Base-by-base conservation (phyloP, 2,329 filamentous ascomycete genomes). In the Apiospora aurea region DNA sequence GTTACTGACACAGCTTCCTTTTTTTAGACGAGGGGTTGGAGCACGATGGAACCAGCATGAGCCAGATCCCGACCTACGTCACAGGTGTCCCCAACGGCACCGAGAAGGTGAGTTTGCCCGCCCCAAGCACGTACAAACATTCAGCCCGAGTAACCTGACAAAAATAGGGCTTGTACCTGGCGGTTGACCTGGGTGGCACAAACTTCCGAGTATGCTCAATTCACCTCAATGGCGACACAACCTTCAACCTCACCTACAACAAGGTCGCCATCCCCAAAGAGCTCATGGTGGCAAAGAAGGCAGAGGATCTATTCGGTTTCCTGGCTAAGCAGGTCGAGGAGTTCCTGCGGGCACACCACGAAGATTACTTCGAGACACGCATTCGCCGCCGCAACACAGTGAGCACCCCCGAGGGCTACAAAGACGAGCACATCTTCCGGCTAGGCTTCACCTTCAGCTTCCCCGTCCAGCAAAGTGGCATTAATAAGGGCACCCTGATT, bases 401-500 rank as follows among this genome's bases (percentile, higher is more conserved):
- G 67, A 90, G 87, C 80, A 86, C 87, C 38, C 86, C 87, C 26
- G 85, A 88, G 69, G 90, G 89, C 41, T 91, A 86, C 79, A 85
- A 86, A 70, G 91, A 94, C 74, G 91, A 96, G 80, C 88, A 96
- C 72, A 90, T 96, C 73, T 97, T 98, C 85, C 93, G 95, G 78
- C 87, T 99, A 57, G 96, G 96, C n/a, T 99, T 99, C 84, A 99
- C 96, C 70, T 99, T 99, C 84, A 97, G 94, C 81, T 99, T 98
- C 85, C 96, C 96, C 2, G 95, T 98, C 51, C 91, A 97, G 81
- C 96, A 99, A 82, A 87, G 93, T 72, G 95, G 94, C 51, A 97
- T 99, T 81, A 98, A 98, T 87, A 96, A 95, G 84, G 96, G 96
- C 73, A 93, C 92, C 72, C 87, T 99, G 71, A 96, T 98, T 83